phyloP scores from a whole-genome alignment of 1,284 basidiomycete species.

The Ganoderma meredithae region DNA sequence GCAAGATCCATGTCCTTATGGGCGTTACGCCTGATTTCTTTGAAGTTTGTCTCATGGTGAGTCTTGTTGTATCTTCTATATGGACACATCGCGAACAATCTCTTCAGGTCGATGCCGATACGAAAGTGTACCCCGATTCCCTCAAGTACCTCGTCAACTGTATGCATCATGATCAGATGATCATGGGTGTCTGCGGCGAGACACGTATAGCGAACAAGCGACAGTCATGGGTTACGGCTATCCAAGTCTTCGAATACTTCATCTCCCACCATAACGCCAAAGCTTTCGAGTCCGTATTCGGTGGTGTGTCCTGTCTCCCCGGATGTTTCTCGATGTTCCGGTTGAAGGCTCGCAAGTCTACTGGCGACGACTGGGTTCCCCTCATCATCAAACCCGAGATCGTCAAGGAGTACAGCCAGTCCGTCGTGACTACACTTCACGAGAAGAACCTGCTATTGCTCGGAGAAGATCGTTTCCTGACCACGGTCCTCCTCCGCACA shows the following conservation, averaged over 20 bases:
- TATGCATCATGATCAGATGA: slow-evolving; percentile 98
- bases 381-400: slow-evolving; percentile 98
- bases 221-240: slow-evolving; percentile 97
- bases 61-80: slow-evolving; percentile 37
- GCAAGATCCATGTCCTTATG: slow-evolving; percentile 96
- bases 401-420: slow-evolving; percentile 96
- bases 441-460: slow-evolving; percentile 97
- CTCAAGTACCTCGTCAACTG: slow-evolving; percentile 91
- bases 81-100: neutral
- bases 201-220: slow-evolving; percentile 99
- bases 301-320: slow-evolving; percentile 98
- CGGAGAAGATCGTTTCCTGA: slow-evolving; percentile 98
- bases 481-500: slow-evolving; percentile 92
- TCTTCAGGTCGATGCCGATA: slow-evolving; percentile 96
- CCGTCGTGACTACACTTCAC: slow-evolving; percentile 92
- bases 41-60: slow-evolving; percentile 95
- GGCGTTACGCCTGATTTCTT: slow-evolving; percentile 99
- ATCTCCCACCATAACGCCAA: slow-evolving; percentile 99
- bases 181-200: slow-evolving; percentile 99
- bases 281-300: slow-evolving; percentile 98
- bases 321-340: slow-evolving; percentile 99
- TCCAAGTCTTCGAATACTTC: slow-evolving; percentile 99
- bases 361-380: slow-evolving; percentile 97
- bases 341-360: slow-evolving; percentile 89
- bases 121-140: slow-evolving; percentile 90